Conservation (phyloP, 768 basidiomycete species). For the Calocera viscosa region DNA sequence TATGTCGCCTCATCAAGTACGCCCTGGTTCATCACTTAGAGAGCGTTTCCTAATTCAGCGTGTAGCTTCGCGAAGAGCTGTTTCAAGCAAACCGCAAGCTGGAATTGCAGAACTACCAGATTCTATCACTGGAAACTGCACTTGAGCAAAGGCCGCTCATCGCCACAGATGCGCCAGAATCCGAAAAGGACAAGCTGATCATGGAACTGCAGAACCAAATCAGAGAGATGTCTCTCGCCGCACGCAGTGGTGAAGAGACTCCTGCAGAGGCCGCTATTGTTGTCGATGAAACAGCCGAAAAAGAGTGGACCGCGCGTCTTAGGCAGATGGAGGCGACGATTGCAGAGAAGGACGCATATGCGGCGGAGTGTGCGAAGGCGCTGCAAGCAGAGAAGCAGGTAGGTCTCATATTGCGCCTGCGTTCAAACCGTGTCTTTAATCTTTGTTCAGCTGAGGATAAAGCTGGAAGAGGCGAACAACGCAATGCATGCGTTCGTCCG, state of each 20-base stretch:
- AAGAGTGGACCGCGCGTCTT: conserved; percentile 51
- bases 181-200: conserved; percentile 63
- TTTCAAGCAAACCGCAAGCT: conserved; percentile 64
- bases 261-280: conserved; percentile 52
- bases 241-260: conserved; percentile 61
- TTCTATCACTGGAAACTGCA: conserved; percentile 69
- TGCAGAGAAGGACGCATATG: conserved; percentile 60
- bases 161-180: conserved; percentile 50
- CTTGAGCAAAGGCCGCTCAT: conserved; percentile 58
- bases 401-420: conserved; percentile 18
- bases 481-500: conserved; percentile 69
- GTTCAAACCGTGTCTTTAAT: not conserved
- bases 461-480: conserved; percentile 63
- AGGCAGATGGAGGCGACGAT: conserved; percentile 41
- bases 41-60: not conserved
- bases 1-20: conserved; percentile 71
- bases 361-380: conserved; percentile 56
- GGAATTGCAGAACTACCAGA: conserved; percentile 69
- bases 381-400: conserved; percentile 71
- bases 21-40: conserved; percentile 14
- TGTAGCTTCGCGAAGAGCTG: conserved; percentile 75
- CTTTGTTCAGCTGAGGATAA: conserved; percentile 36
- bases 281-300: conserved; percentile 61
- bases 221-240: conserved; percentile 60
- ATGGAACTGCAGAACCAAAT: conserved; percentile 63